Conservation (phyloP, 768 basidiomycete species). For the Epithele typhae region DNA sequence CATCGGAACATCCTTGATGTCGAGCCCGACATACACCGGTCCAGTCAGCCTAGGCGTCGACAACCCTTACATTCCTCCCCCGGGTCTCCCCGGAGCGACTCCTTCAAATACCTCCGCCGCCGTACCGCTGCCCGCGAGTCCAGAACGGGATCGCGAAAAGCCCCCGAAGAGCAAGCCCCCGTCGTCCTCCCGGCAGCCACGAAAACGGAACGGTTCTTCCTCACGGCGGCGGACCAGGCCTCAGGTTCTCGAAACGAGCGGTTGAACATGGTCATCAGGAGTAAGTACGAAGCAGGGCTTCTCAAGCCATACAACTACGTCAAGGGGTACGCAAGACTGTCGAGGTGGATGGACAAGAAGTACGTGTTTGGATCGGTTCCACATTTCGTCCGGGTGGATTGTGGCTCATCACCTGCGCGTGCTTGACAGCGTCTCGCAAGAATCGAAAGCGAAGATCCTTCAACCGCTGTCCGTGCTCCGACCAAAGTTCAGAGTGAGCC, state of each 20-base stretch:
- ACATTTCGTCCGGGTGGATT: conserved; percentile 7
- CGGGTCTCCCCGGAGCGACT: conserved; percentile 14
- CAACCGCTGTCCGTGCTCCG: conserved; percentile 82
- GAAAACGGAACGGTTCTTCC: conserved; percentile 82
- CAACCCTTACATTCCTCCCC: conserved; percentile 24
- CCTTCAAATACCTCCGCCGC: conserved; percentile 7
- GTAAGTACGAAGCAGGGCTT: conserved; percentile 95
- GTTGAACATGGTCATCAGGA: conserved; percentile 85
- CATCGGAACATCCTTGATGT: conserved; percentile 45
- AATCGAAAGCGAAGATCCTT: conserved; percentile 88
- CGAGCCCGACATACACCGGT: conserved; percentile 22
- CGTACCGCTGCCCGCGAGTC: conserved; percentile 15
- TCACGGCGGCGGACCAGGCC: conserved; percentile 94
- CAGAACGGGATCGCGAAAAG: conserved; percentile 21
- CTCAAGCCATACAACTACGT: conserved; percentile 96
- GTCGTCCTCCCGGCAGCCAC: conserved; percentile 66
- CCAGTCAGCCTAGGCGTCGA: conserved; percentile 22
- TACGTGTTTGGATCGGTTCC: conserved; percentile 32
- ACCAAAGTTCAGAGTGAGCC: conserved; percentile 76
- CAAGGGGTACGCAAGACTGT: conserved; percentile 88
- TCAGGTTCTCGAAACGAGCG: conserved; percentile 88
- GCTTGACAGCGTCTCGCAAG: conserved; percentile 68
- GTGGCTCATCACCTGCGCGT: neutral
- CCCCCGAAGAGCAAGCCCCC: conserved; percentile 38
- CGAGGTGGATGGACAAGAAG: conserved; percentile 95